These are phyloP conservation scores for Fennellomyces sp. DNA, from an alignment of 371 early-diverging fungal genomes.

Conservation along the genomic window DNA sequence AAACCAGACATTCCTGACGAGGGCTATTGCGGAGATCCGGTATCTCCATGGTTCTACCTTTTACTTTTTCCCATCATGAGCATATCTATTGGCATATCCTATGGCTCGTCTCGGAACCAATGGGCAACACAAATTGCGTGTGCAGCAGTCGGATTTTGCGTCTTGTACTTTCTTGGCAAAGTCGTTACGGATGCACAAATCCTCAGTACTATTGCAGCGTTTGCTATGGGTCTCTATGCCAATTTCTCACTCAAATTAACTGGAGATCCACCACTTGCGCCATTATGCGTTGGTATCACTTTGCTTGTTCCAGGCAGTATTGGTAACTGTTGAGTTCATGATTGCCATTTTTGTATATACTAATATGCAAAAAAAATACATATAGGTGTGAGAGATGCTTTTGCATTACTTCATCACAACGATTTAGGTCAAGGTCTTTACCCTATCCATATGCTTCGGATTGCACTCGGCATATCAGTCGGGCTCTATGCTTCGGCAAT, in stretches of 20 bases:
- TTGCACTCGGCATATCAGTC: conserved; percentile 44
- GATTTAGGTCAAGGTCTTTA: conserved; percentile 29
- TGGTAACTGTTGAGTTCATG: conserved; percentile 22
- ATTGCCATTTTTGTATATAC: neutral
- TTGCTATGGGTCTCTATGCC: conserved; percentile 43
- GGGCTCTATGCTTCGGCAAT: conserved; percentile 48
- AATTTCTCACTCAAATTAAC: conserved; percentile 42
- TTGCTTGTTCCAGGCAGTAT: conserved; percentile 50
- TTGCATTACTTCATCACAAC: conserved; percentile 39
- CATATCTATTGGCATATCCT: conserved; percentile 38
- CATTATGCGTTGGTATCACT: conserved; percentile 47
- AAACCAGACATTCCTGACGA: conserved; percentile 14
- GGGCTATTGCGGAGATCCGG: conserved; percentile 20
- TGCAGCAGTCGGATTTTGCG: conserved; percentile 34
- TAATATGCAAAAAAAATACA: neutral
- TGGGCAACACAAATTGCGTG: conserved; percentile 41
- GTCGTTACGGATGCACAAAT: conserved; percentile 40
- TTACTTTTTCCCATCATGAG: conserved; percentile 38
- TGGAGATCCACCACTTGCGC: conserved; percentile 39
- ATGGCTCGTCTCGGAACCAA: conserved; percentile 39
- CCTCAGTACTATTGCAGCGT: conserved; percentile 41
- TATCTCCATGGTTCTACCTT: conserved; percentile 45
- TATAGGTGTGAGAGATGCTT: conserved; percentile 46
- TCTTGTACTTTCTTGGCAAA: conserved; percentile 38
- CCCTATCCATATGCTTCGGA: conserved; percentile 42